Conservation (phyloP, 2,329 filamentous ascomycete species). For the Aspergillus sp. region DNA sequence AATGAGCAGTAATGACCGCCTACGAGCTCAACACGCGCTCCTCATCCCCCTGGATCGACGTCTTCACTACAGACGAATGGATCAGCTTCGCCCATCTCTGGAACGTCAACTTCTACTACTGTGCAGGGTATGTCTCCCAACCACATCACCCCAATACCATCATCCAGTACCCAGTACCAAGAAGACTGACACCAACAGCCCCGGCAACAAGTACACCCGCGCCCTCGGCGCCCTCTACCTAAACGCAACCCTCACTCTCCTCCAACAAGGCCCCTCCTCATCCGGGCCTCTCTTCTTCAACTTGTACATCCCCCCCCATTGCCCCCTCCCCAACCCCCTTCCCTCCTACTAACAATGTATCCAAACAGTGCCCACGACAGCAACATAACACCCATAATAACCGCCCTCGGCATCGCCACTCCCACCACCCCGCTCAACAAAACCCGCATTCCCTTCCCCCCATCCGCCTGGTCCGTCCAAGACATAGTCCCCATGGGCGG, state of each 20-base stretch:
- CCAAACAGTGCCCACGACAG: slow-evolving; percentile 11
- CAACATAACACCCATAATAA: slow-evolving; percentile 25
- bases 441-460: slow-evolving; percentile 21
- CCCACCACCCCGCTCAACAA: slow-evolving; percentile 21
- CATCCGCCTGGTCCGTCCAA: slow-evolving; percentile 16
- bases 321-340: neutral
- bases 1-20: slow-evolving; percentile 19
- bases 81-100: slow-evolving; percentile 22
- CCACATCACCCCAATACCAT: no score
- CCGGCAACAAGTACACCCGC: slow-evolving; percentile 21
- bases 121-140: slow-evolving; percentile 18
- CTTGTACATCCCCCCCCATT: slow-evolving; percentile 7
- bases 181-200: slow-evolving; percentile 2
- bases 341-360: neutral
- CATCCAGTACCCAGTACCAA: neutral
- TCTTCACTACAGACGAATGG: slow-evolving; percentile 28
- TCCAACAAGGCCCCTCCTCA: slow-evolving; percentile 22
- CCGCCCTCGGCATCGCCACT: slow-evolving; percentile 20
- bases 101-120: slow-evolving; percentile 25
- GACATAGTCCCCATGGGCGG: slow-evolving; percentile 25
- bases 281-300: slow-evolving; percentile 17
- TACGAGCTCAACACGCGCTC: slow-evolving; percentile 25
- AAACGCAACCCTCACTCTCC: slow-evolving; percentile 22
- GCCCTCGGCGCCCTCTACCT: slow-evolving; percentile 25
- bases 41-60: slow-evolving; percentile 25